Evolutionary conservation across 805 yeast genomes (phyloP).

Genomic region (Candida nitratophila): DNA sequence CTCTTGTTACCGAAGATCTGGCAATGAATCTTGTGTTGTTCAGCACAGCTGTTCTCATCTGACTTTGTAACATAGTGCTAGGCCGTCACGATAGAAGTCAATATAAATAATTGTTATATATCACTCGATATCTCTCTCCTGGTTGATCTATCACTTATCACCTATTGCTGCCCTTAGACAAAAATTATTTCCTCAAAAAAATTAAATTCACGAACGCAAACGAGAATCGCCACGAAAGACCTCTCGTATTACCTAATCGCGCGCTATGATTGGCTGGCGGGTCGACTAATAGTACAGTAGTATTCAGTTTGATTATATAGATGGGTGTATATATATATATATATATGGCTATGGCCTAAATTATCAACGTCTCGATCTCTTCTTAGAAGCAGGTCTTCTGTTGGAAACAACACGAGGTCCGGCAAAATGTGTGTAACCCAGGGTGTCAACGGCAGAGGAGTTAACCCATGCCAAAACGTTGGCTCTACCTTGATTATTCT

Average conservation of each 20-base stretch:
- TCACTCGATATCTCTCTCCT: too few species aligned
- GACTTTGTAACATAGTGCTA: background rate
- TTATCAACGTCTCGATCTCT: background rate
- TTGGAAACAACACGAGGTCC: constrained; percentile 29
- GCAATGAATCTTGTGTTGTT: background rate
- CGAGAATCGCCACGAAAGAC: too few species aligned
- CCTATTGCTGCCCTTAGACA: too few species aligned
- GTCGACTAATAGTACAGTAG: background rate
- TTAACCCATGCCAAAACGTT: constrained; percentile 59
- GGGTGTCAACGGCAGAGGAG: constrained; percentile 43
- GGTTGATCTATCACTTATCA: too few species aligned
- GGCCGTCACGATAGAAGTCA: too few species aligned
- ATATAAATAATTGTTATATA: too few species aligned
- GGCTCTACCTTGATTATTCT: constrained; percentile 32
- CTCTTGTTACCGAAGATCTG: background rate
- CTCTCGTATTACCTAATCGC: background rate
- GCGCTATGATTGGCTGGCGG: background rate
- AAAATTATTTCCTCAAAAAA: too few species aligned
- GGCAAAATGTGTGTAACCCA: constrained; percentile 49
- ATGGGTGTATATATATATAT: too few species aligned
- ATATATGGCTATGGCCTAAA: too few species aligned
- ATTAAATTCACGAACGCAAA: too few species aligned
- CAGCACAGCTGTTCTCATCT: background rate
- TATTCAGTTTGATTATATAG: too few species aligned
- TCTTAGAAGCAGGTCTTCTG: constrained; percentile 5